phyloP scores from a whole-genome alignment of 192 early-diverging fungal genomes.

The Podila epicladia region DNA sequence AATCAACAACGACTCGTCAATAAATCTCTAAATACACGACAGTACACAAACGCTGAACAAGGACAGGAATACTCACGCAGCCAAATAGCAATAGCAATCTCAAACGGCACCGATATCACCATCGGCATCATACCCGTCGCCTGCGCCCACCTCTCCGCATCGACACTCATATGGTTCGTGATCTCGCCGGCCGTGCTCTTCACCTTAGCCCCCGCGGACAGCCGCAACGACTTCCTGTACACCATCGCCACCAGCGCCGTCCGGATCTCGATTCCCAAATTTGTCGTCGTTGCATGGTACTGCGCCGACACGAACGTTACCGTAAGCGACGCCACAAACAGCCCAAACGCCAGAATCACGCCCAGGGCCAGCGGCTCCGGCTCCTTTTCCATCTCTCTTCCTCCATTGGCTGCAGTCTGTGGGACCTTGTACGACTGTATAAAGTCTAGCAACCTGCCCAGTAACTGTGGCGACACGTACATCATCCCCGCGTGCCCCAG shows the following conservation, averaged over 20 bases:
- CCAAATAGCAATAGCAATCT: conserved; percentile 31
- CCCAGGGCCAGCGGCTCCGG: conserved; percentile 4
- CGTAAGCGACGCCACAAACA: neutral
- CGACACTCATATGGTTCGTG: conserved; percentile 35
- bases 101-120: conserved; percentile 8
- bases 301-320: conserved; percentile 3
- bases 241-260: conserved; percentile 26
- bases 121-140: conserved; percentile 1
- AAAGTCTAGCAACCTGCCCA: neutral
- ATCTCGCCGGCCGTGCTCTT: conserved; percentile 28
- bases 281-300: neutral
- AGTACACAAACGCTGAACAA: too few relatives aligned
- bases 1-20: too few relatives aligned
- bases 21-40: too few relatives aligned
- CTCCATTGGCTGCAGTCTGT: too few relatives aligned
- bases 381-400: neutral
- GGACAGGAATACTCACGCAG: neutral
- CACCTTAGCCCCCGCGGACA: conserved; percentile 9
- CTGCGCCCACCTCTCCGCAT: conserved; percentile 24
- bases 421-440: neutral
- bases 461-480: neutral
- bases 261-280: conserved; percentile 7
- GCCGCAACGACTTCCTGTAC: conserved; percentile 26
- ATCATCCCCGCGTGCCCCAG: neutral
- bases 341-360: conserved; percentile 2